phyloP scores from a whole-genome alignment of 305 asterid genomes.

The Fraxinus ornus region DNA sequence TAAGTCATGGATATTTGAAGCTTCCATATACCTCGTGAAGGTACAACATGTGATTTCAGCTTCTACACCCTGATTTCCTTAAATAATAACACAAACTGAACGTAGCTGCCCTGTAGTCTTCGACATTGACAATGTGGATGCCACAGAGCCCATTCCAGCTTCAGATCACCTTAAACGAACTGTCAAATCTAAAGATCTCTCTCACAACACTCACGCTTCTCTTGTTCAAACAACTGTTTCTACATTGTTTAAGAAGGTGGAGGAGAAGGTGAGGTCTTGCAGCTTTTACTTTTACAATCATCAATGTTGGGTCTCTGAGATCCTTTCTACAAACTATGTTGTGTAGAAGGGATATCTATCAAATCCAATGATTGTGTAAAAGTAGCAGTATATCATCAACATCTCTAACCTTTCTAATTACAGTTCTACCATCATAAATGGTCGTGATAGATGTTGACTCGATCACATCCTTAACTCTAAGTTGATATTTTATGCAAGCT shows the following conservation, averaged over 20 bases:
- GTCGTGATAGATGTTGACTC: neutral
- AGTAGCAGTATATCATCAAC: neutral
- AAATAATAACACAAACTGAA: conserved; percentile 38
- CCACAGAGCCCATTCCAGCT: conserved; percentile 33
- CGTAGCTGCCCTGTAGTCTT: conserved; percentile 32
- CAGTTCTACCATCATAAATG: neutral
- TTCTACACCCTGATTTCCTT: conserved; percentile 42
- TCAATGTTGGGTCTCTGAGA: neutral
- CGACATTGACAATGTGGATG: conserved; percentile 40
- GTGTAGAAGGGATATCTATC: neutral
- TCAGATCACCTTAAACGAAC: conserved; percentile 34
- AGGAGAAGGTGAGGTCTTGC: conserved; percentile 56
- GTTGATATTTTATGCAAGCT: neutral
- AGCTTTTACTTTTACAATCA: conserved; percentile 12
- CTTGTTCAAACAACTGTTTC: conserved; percentile 77
- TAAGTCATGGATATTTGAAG: neutral
- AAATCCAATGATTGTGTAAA: neutral
- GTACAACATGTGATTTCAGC: conserved; percentile 14
- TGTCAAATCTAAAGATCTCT: conserved; percentile 39
- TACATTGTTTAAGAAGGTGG: conserved; percentile 73
- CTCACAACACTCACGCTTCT: conserved; percentile 38
- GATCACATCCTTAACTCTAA: neutral
- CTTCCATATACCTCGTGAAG: conserved; percentile 7
- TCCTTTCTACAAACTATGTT: neutral
- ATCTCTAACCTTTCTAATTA: neutral